phyloP scores from a whole-genome alignment of 371 early-diverging fungal species.

The Actinomucor elegans region DNA sequence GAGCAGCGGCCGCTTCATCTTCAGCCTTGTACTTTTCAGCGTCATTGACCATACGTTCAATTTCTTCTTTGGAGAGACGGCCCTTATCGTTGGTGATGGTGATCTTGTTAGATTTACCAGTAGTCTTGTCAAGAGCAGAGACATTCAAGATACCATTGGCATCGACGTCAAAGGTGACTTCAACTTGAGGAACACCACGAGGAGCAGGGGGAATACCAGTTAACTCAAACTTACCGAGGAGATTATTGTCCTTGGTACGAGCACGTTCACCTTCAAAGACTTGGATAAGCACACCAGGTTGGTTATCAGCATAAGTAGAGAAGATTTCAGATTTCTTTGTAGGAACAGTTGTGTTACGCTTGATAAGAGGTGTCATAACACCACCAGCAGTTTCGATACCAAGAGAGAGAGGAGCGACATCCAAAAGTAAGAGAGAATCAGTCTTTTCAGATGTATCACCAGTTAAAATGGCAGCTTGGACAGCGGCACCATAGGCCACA shows the following conservation, averaged over 20 bases:
- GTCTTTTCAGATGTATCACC: slow-evolving; percentile 53
- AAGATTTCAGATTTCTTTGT: slow-evolving; percentile 86
- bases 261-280: slow-evolving; percentile 92
- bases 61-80: slow-evolving; percentile 81
- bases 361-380: slow-evolving; percentile 69
- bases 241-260: slow-evolving; percentile 87
- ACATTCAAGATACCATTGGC: slow-evolving; percentile 94
- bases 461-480: slow-evolving; percentile 87
- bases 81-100: slow-evolving; percentile 94
- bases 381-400: slow-evolving; percentile 93
- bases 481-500: slow-evolving; percentile 97
- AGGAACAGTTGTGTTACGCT: slow-evolving; percentile 89
- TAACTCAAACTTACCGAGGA: slow-evolving; percentile 87
- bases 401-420: slow-evolving; percentile 86
- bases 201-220: slow-evolving; percentile 86
- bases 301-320: slow-evolving; percentile 93
- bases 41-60: slow-evolving; percentile 88
- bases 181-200: slow-evolving; percentile 87
- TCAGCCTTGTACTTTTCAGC: slow-evolving; percentile 89
- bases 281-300: slow-evolving; percentile 86
- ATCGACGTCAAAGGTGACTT: slow-evolving; percentile 91
- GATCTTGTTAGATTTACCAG: slow-evolving; percentile 74
- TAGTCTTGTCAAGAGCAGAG: slow-evolving; percentile 88
- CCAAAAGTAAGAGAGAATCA: slow-evolving; percentile 74
- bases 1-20: slow-evolving; percentile 82